A percentile compares a stretch with the other conserved stretches of the same genome.
Conservation (phyloP, 1,139 yeast genomes). For the Saccharomyces hybrid region DNA sequence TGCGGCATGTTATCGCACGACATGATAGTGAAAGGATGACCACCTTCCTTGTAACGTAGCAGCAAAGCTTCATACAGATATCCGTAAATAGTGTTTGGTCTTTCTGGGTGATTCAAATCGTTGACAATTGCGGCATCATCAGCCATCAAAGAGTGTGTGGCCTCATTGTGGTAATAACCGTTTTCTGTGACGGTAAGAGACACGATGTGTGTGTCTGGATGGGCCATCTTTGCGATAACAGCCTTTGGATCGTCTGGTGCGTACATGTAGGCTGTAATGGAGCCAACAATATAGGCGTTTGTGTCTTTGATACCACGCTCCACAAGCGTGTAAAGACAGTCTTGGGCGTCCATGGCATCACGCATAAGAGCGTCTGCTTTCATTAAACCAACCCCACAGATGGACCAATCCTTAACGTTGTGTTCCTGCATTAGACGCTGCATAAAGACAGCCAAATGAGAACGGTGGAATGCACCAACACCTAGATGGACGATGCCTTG, state of each 20-base stretch:
- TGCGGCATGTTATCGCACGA: constrained; percentile 8
- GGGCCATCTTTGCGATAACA: neutral
- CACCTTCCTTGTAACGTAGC: constrained; percentile 4
- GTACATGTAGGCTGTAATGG: constrained; percentile 6
- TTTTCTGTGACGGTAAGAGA: neutral
- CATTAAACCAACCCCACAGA: constrained; percentile 7
- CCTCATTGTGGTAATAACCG: constrained; percentile 7
- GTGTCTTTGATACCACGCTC: constrained; percentile 6
- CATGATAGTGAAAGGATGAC: constrained; percentile 5
- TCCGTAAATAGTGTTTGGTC: neutral
- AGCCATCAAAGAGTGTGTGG: constrained; percentile 4
- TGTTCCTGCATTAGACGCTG: constrained; percentile 9
- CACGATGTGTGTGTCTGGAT: neutral
- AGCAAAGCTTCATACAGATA: constrained; percentile 5
- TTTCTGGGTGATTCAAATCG: constrained; percentile 3
- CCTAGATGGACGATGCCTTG: constrained; percentile 8
- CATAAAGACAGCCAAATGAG: constrained; percentile 7
- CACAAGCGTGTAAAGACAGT: constrained; percentile 5
- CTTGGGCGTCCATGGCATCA: constrained; percentile 6
- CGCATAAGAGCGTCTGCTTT: constrained; percentile 6
- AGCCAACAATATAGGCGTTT: neutral
- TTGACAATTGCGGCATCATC: constrained; percentile 5
- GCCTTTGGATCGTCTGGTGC: constrained; percentile 6
- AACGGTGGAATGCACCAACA: constrained; percentile 7
- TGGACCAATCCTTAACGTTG: constrained; percentile 6